phyloP scores from a whole-genome alignment of 495 filamentous ascomycete species.

The Aspergillus cavernicola region DNA sequence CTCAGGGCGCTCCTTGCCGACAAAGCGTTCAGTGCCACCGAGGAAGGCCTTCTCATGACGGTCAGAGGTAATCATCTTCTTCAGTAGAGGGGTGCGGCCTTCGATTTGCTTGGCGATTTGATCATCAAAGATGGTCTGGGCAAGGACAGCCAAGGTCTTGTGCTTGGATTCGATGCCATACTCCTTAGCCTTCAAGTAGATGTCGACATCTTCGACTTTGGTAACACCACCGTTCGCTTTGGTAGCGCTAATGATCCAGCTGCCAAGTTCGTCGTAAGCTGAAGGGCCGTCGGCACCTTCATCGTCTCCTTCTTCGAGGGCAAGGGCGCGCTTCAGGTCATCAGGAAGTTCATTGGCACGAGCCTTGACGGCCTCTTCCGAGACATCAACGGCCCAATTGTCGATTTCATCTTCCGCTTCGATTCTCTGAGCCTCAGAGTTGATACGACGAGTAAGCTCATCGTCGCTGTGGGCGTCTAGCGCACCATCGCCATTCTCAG shows the following conservation, averaged over 20 bases:
- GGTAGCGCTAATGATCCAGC: conserved; percentile 81
- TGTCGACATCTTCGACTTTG: conserved; percentile 78
- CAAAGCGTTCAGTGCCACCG: conserved; percentile 92
- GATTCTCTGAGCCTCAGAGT: conserved; percentile 73
- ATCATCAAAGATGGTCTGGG: conserved; percentile 90
- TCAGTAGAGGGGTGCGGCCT: conserved; percentile 76
- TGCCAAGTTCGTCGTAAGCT: conserved; percentile 86
- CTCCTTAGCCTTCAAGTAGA: conserved; percentile 93
- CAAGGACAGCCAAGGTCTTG: conserved; percentile 85
- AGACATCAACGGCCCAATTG: conserved; percentile 93
- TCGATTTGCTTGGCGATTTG: conserved; percentile 83
- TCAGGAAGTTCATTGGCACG: conserved; percentile 85
- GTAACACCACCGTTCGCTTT: conserved; percentile 64
- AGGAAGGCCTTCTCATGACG: conserved; percentile 94
- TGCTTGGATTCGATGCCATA: conserved; percentile 94
- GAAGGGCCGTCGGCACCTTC: conserved; percentile 79
- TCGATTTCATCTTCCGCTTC: conserved; percentile 61
- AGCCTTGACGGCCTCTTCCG: conserved; percentile 88
- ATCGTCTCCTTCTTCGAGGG: conserved; percentile 78
- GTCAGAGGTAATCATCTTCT: conserved; percentile 88
- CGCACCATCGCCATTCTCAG: conserved; percentile 65
- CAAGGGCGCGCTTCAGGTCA: conserved; percentile 86
- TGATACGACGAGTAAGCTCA: conserved; percentile 85
- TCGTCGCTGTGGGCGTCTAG: conserved; percentile 84
- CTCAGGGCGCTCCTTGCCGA: conserved; percentile 76